A percentile compares a stretch with the other conserved stretches of the same genome.
Conservation (phyloP, 2,329 filamentous ascomycete genomes). For the Trichothecium sympodiale region DNA sequence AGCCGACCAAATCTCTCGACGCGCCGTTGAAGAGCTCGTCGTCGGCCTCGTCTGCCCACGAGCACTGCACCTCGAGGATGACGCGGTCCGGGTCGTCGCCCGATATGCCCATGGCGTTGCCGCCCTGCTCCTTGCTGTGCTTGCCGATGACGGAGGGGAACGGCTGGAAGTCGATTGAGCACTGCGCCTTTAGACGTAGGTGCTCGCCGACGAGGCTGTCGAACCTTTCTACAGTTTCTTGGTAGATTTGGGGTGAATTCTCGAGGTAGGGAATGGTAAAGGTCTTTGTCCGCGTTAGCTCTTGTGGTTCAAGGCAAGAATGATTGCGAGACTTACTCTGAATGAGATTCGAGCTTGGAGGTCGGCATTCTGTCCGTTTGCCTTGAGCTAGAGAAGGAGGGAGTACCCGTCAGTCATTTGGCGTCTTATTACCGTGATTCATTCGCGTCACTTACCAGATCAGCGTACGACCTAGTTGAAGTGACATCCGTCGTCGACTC, state of each 20-base stretch:
- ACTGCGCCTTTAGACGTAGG: conserved; percentile 14
- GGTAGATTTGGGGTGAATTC: conserved; percentile 17
- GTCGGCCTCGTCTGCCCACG: conserved; percentile 9
- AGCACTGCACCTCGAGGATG: conserved; percentile 14
- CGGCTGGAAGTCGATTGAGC: conserved; percentile 20
- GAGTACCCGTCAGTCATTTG: background rate
- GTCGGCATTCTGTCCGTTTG: conserved; percentile 8
- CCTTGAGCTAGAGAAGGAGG: conserved; percentile 7
- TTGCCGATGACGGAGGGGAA: conserved; percentile 14
- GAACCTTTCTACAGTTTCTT: conserved; percentile 19
- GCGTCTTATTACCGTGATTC: background rate
- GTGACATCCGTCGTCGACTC: conserved; percentile 11
- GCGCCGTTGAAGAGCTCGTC: conserved; percentile 11
- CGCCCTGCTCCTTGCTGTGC: conserved; percentile 10
- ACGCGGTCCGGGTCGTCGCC: conserved; percentile 11
- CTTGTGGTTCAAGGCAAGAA: background rate
- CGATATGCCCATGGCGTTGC: conserved; percentile 14
- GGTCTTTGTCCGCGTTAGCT: conserved; percentile 6
- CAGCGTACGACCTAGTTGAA: conserved; percentile 17
- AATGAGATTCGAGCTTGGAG: conserved; percentile 10
- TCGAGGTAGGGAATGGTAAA: conserved; percentile 13
- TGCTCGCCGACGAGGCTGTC: conserved; percentile 12
- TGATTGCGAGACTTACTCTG: conserved; percentile 5
- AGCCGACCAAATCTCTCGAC: conserved; percentile 9
- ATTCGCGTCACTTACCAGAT: conserved; percentile 12